Percentiles rank a stretch among this genome's conserved stretches.
These are phyloP conservation scores for Cydonia oblonga DNA, from an alignment of 331 rosid species.

Conservation along the genomic window DNA sequence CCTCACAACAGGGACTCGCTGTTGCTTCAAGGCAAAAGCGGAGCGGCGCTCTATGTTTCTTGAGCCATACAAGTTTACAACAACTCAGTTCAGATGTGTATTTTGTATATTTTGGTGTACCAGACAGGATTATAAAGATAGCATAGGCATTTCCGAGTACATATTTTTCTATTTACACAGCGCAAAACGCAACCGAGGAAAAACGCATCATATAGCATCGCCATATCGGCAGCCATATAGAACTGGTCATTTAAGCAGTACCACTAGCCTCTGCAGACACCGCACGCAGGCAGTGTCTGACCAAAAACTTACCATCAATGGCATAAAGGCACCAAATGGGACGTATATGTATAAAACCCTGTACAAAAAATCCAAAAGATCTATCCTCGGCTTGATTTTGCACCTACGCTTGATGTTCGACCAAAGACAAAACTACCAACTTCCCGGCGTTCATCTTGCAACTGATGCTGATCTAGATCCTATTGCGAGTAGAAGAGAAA, in stretches of 20 bases:
- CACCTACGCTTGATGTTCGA: neutral
- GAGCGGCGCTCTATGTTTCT: neutral
- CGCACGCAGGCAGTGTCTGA: neutral
- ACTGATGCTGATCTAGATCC: slow-evolving; percentile 21
- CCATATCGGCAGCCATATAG: neutral
- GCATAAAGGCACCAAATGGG: neutral
- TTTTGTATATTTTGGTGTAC: too few species aligned
- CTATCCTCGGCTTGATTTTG: neutral
- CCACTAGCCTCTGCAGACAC: neutral
- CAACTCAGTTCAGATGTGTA: neutral
- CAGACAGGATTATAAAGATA: too few species aligned
- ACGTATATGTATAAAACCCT: neutral
- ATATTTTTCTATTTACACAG: too few species aligned
- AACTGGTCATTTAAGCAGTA: neutral
- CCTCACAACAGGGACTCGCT: slow-evolving; percentile 54
- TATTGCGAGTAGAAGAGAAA: neutral
- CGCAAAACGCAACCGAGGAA: neutral
- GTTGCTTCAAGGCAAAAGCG: neutral
- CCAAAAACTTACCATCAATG: neutral
- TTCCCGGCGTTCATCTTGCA: neutral
- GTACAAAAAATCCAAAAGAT: neutral
- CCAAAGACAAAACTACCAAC: neutral
- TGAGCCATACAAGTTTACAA: neutral
- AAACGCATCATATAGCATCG: neutral
- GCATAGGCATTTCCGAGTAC: too few species aligned